Evolutionary conservation across 2,329 filamentous ascomycete genomes (phyloP), one percentile per base, ranked within the genome.

Genomic region (Cytospora chrysosperma): DNA sequence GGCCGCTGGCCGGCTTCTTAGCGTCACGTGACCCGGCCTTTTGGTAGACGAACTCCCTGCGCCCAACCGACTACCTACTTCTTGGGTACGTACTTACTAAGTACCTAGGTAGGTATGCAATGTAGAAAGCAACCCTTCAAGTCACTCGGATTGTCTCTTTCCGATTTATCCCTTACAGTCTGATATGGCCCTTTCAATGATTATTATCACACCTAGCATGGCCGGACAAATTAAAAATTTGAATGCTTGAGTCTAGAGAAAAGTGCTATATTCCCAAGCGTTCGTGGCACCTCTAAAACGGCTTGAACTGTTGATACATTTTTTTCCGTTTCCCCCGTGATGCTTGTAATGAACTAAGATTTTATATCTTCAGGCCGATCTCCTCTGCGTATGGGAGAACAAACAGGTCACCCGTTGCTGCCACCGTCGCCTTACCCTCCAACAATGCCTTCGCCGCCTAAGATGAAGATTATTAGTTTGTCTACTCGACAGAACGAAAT

Each of bases 321-420:
- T 74, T 73, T 34, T 63, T 64, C 62, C 67, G 64, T 50, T 69
- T 68, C 67, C 63, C 32, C 37, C 17, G 28, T 55, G 58, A 61
- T 61, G 58, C 58, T 28, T 61, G 40, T 30, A 56, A 54, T 51
- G 68, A 68, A 68, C 65, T 52, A 65, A 53, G 37, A 52, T 54
- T 86, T 86, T 96, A 99, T 85, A 97, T 92, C 77, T 89, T 92
- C 75, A 99, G 86, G 72, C 94, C 96, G 76, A 99, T 84, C 75
- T 99, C 95, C 80, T 93, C 91, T 69, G 93, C 95, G 75, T 89
- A 99, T 63, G 95, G 95, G 75, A 99, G 87, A 72, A 89, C 85
- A 78, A 92, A 90, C 72, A 99, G 85, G 76, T 99, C 95, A 77
- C 95, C 95, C 67, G 98, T 93, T 64, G 92, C 85, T 67, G 92